Evolutionary conservation across 2,329 filamentous ascomycete species (phyloP), one percentile per base, ranked within the genome.

Genomic region (Fusarium longipes): DNA sequence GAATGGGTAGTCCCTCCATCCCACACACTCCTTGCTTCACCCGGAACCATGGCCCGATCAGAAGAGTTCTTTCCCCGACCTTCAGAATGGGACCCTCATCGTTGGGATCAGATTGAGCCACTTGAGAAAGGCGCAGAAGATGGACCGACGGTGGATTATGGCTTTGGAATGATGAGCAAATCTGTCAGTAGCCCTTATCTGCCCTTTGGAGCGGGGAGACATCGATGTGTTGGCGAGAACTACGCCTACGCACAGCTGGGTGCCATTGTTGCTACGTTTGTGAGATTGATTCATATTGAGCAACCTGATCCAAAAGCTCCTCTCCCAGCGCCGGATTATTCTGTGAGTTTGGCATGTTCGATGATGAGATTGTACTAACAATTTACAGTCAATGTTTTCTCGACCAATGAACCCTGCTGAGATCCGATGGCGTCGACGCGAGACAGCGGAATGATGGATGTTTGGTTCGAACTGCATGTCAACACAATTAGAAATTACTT

Each of bases 171-270:
- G 54, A 91, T 97, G 70, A 93, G 87, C 82, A 97, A 97, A 83
- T 95, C 94, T 56, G 90, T 93, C 9, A 88, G 87, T 57, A 96
- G 92, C 29, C 94, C 95, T 0, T 98, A 97, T 77, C 85, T 98
- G 32, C 95, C 95, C 1, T 98, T 98, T 76, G 95, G 95, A 45
- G 95, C 94, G n/a, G 95, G 95, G 35, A 85, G 95, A 66, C 95
- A 97, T 81, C 86, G 95, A 62, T 98, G 95, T 80, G 97, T 97
- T 74, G 95, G 95, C 64, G 95, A 98, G 83, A 93, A 97, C 74
- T 98, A 97, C 76, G 95, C 95, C 61, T 96, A 96, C 77, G 86
- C 96, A 55, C 94, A 97, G 80, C 83, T 98, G 63, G 90, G 93
- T 75, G 93, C 93, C 17, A 96, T 98, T 64, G 82, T 90, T 9